Evolutionary conservation across 164 flowering plant species (phyloP).

Genomic region (Umbilicus rupestris): DNA sequence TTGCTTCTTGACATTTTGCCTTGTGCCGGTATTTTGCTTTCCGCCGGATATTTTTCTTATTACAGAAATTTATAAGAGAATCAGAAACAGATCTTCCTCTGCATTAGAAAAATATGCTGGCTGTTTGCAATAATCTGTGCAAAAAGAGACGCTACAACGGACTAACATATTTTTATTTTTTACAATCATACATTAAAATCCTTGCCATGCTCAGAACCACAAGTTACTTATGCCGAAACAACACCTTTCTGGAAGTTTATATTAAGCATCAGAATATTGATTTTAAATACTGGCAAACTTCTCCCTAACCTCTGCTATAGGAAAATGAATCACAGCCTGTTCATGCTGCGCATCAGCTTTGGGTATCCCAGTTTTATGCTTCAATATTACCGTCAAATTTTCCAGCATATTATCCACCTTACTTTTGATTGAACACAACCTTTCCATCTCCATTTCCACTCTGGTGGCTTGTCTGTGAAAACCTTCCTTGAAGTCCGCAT

Average conservation of each 20-base stretch:
- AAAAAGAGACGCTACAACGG: background rate
- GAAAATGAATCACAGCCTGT: conserved; percentile 44
- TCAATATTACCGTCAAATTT: conserved; percentile 20
- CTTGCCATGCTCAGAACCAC: background rate
- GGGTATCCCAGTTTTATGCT: conserved; percentile 15
- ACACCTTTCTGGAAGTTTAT: background rate
- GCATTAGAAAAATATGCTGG: background rate
- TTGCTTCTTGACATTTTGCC: background rate
- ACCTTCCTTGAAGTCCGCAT: conserved; percentile 9
- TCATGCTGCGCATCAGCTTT: conserved; percentile 14
- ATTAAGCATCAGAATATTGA: background rate
- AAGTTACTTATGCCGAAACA: no score
- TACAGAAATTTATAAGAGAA: background rate
- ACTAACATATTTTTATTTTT: background rate
- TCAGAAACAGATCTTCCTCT: background rate
- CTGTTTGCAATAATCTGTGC: background rate
- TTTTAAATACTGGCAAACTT: conserved; percentile 14
- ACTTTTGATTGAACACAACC: conserved; percentile 40
- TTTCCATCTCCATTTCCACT: conserved; percentile 59
- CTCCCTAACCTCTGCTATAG: conserved; percentile 64
- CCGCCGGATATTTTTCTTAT: background rate
- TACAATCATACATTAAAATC: background rate
- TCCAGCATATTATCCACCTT: conserved; percentile 40
- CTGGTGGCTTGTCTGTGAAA: conserved; percentile 12
- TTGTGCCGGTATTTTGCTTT: background rate